These are phyloP conservation scores for Rugonectria rugulosa DNA, from an alignment of 2,329 filamentous ascomycete species.

Conservation along the genomic window DNA sequence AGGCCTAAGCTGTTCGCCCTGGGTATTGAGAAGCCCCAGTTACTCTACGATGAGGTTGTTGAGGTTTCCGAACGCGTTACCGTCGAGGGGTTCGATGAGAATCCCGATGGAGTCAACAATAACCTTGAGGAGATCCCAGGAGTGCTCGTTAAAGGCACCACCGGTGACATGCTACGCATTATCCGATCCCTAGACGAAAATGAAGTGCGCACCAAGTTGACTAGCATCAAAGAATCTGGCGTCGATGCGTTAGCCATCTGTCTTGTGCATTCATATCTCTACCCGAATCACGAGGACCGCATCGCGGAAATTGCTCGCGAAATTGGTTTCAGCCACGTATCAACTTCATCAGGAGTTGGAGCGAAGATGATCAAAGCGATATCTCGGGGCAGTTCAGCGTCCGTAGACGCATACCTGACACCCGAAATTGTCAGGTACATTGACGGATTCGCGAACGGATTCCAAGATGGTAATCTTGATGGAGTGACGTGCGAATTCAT, in stretches of 20 bases:
- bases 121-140: slow-evolving; percentile 50
- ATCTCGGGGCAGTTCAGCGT: slow-evolving; percentile 49
- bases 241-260: slow-evolving; percentile 62
- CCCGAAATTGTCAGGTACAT: slow-evolving; percentile 48
- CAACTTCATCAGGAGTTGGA: slow-evolving; percentile 43
- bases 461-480: slow-evolving; percentile 26
- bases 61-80: slow-evolving; percentile 78
- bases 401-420: slow-evolving; percentile 52
- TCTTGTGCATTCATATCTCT: slow-evolving; percentile 73
- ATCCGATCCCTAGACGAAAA: slow-evolving; percentile 63
- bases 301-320: slow-evolving; percentile 46
- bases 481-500: slow-evolving; percentile 26
- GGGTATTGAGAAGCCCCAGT: slow-evolving; percentile 71
- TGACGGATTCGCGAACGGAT: slow-evolving; percentile 35
- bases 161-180: slow-evolving; percentile 73
- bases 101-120: slow-evolving; percentile 61
- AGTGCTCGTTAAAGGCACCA: slow-evolving; percentile 70
- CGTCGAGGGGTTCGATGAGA: slow-evolving; percentile 75
- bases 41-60: slow-evolving; percentile 72
- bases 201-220: slow-evolving; percentile 61
- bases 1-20: slow-evolving; percentile 77
- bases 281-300: slow-evolving; percentile 61
- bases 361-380: slow-evolving; percentile 52
- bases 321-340: slow-evolving; percentile 50
- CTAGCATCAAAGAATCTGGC: slow-evolving; percentile 67